Base-by-base conservation (phyloP, 768 basidiomycete genomes). In the Leccinum aurantiacum region DNA sequence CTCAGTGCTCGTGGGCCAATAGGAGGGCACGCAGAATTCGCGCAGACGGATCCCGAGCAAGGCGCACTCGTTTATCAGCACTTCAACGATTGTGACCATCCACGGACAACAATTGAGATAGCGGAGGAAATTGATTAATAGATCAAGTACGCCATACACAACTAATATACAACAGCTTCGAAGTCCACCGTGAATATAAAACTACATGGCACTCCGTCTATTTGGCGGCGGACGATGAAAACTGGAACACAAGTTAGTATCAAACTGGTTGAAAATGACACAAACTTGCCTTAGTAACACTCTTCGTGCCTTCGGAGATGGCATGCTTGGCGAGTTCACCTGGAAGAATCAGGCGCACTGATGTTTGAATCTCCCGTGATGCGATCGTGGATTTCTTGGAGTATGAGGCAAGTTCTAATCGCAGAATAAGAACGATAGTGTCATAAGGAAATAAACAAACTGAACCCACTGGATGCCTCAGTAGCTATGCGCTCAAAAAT, bases 301-400 rank as follows among this genome's bases (percentile, higher is more conserved):
- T 83, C 78, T 88, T 88, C 54, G 85, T 88, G 59, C 96, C 96
- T 77, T 98, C 96, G 27, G 94, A 96, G 75, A 98, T 97, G 57
- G 96, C 96, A 74, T 98, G 96, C 82, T 98, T 98, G 71, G 95
- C 91, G 48, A 98, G 86, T 78, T 98, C 95, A 78, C 95, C 96
- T 61, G 95, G 95, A 27, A 98, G 88, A 71, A 98, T 97, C 49
- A 96, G 83, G 59, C 95, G 90, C 54, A 97, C 95, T 44, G 92
- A 84, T 31, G 96, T 98, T 78, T 98, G 96, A 71, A 98, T 98
- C 78, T 98, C 96, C 60, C 96, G 91, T 24, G 94, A 97, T 19
- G 95, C 96, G 75, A 98, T 98, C 48, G 96, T 98, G 3, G 96
- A 97, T 78, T 97, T 96, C 86, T 98, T 96, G 58, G 95, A 97